Percentiles rank a stretch among this genome's conserved stretches.
phyloP scores from a whole-genome alignment of 169 alveolate species.

The Eimeria acervulina region DNA sequence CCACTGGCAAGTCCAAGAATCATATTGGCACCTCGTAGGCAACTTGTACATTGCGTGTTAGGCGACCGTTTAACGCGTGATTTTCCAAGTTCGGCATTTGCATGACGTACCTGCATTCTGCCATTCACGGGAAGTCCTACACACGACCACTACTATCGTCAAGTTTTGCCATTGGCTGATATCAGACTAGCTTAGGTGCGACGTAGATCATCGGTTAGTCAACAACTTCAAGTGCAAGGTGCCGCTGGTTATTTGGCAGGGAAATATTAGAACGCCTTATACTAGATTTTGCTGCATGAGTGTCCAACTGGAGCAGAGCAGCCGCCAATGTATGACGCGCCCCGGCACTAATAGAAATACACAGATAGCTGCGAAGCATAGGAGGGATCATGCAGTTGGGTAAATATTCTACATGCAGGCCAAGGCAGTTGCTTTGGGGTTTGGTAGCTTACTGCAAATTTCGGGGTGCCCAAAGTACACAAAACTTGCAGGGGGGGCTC shows the following conservation, averaged over 20 bases:
- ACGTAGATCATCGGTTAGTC: not conserved
- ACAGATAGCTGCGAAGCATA: not conserved
- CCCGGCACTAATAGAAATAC: not conserved
- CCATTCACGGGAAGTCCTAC: not conserved
- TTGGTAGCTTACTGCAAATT: not conserved
- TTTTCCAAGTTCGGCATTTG: not conserved
- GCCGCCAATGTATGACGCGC: not conserved
- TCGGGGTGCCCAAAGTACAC: not conserved
- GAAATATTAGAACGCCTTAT: not conserved
- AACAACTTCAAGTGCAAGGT: not conserved
- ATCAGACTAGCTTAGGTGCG: not conserved
- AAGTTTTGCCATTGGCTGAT: not conserved
- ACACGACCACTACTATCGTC: not conserved
- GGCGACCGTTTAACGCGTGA: not conserved
- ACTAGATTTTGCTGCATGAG: not conserved
- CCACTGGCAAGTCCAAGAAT: not conserved
- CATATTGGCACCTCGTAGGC: conserved; percentile 10
- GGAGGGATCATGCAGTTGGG: not conserved
- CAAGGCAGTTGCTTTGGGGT: not conserved
- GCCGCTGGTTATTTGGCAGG: not conserved
- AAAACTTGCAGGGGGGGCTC: not conserved
- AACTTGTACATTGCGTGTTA: not conserved
- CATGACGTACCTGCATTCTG: not conserved
- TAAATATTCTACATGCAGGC: not conserved
- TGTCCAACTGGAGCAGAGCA: not conserved